Percentiles rank a stretch among this genome's conserved stretches.
Conservation (phyloP, 2,329 filamentous ascomycete species). For the Colletotrichum shisoi region DNA sequence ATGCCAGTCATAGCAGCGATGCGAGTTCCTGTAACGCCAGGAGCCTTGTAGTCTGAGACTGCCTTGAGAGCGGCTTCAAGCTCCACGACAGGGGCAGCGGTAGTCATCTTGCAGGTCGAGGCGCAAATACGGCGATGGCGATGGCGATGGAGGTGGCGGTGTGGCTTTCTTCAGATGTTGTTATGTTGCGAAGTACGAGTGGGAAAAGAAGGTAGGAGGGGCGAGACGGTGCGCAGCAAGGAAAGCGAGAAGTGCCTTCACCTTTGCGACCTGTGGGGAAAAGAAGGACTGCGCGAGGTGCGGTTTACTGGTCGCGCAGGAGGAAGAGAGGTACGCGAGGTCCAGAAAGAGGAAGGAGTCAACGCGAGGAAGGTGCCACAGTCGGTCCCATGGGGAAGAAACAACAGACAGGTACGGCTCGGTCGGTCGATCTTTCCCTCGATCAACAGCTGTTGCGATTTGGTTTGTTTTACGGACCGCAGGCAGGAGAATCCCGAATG, state of each 20-base stretch:
- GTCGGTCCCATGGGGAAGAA: slow-evolving; percentile 11
- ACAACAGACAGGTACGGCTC: slow-evolving; percentile 19
- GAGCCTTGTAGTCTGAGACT: slow-evolving; percentile 89
- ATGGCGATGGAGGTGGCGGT: slow-evolving; percentile 16
- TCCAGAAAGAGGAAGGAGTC: slow-evolving; percentile 25
- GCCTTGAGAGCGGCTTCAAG: slow-evolving; percentile 89
- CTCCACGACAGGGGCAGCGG: slow-evolving; percentile 77
- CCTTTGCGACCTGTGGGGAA: slow-evolving; percentile 2
- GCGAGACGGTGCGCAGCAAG: slow-evolving; percentile 18
- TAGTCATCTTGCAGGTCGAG: slow-evolving; percentile 65
- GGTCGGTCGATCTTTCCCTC: slow-evolving; percentile 24
- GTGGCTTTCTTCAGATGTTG: slow-evolving; percentile 15
- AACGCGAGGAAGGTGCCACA: slow-evolving; percentile 14
- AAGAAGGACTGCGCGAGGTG: slow-evolving; percentile 18
- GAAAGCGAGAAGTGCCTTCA: slow-evolving; percentile 9
- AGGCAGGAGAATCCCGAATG: slow-evolving; percentile 27
- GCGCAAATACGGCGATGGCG: slow-evolving; percentile 21
- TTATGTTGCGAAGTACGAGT: slow-evolving; percentile 24
- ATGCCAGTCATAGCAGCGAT: slow-evolving; percentile 86
- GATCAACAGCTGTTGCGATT: slow-evolving; percentile 19
- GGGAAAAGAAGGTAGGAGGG: slow-evolving; percentile 12
- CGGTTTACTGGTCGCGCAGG: slow-evolving; percentile 31
- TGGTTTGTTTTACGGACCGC: slow-evolving; percentile 33
- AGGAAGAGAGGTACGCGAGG: slow-evolving; percentile 22
- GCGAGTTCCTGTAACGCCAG: slow-evolving; percentile 91